Conservation (phyloP, 257 asterid genomes). For the Pogostemon cablin region DNA sequence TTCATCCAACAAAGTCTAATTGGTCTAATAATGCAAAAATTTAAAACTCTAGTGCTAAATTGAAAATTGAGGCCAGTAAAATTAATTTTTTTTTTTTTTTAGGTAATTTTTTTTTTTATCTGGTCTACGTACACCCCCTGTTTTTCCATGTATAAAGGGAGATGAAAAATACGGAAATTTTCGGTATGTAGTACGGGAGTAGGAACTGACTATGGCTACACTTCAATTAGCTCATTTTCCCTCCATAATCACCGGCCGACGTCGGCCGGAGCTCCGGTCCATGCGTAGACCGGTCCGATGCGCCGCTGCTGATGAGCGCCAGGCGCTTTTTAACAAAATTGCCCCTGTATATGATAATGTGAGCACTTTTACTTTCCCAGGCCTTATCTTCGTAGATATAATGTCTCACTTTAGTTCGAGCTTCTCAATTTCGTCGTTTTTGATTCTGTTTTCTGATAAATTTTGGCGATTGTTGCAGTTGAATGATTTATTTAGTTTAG, state of each 20-base stretch:
- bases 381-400: conserved; percentile 13
- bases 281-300: conserved; percentile 45
- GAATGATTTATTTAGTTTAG: conserved; percentile 76
- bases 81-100: neutral
- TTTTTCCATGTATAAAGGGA: conserved; percentile 2
- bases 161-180: neutral
- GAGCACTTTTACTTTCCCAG: conserved; percentile 28
- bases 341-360: conserved; percentile 91
- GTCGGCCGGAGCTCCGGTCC: conserved; percentile 36
- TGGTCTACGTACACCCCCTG: conserved; percentile 26
- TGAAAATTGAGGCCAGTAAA: conserved; percentile 4
- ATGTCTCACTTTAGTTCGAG: conserved; percentile 24
- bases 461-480: conserved; percentile 44
- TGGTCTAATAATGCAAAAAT: conserved; percentile 19
- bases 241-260: conserved; percentile 39
- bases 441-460: conserved; percentile 1
- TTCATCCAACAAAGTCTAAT: neutral
- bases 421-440: conserved; percentile 12
- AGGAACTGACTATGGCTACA: conserved; percentile 37
- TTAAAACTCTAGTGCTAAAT: conserved; percentile 9
- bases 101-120: neutral
- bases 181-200: neutral
- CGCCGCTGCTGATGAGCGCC: conserved; percentile 54
- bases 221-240: conserved; percentile 46
- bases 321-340: conserved; percentile 72